A percentile compares a stretch with the other conserved stretches of the same genome.
Evolutionary conservation across 2,329 filamentous ascomycete genomes (phyloP).

Genomic region (Rhinocladiella similis): DNA sequence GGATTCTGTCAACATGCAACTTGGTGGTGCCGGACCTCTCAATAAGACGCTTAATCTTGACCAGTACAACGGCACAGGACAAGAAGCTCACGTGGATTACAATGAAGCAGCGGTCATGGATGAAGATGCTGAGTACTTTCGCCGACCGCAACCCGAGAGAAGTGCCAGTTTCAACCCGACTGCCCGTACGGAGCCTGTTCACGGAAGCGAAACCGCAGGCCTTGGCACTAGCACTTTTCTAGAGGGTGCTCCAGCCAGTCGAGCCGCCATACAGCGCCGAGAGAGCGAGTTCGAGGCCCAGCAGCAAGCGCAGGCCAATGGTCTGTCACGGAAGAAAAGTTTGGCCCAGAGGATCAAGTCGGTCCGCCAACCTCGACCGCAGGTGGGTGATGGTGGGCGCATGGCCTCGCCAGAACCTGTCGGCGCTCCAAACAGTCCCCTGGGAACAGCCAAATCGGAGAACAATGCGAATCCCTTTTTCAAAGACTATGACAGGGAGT

Average conservation of each 20-base stretch:
- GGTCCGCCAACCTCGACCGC: conserved; percentile 50
- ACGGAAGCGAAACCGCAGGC: conserved; percentile 80
- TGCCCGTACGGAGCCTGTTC: conserved; percentile 68
- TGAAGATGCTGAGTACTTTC: conserved; percentile 38
- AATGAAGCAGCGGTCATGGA: conserved; percentile 47
- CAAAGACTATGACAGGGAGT: conserved; percentile 70
- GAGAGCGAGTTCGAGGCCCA: conserved; percentile 66
- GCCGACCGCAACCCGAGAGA: conserved; percentile 37
- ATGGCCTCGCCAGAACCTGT: conserved; percentile 55
- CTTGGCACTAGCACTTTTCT: conserved; percentile 94
- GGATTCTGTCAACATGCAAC: conserved; percentile 85
- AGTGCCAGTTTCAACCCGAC: conserved; percentile 64
- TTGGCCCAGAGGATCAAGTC: conserved; percentile 87
- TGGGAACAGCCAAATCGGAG: conserved; percentile 36
- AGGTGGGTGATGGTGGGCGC: conserved; percentile 61
- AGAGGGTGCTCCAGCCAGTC: conserved; percentile 86
- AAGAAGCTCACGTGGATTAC: conserved; percentile 87
- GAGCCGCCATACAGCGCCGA: conserved; percentile 72
- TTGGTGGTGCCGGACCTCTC: conserved; percentile 83
- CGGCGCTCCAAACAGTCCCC: conserved; percentile 31
- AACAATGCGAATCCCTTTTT: conserved; percentile 76
- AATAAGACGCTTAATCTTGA: conserved; percentile 81
- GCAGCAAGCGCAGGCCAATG: conserved; percentile 46
- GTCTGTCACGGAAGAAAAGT: conserved; percentile 87
- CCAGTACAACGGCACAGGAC: conserved; percentile 79